Base-by-base conservation (phyloP, 2,329 filamentous ascomycete genomes). In the Bimuria novae-zelandiae region DNA sequence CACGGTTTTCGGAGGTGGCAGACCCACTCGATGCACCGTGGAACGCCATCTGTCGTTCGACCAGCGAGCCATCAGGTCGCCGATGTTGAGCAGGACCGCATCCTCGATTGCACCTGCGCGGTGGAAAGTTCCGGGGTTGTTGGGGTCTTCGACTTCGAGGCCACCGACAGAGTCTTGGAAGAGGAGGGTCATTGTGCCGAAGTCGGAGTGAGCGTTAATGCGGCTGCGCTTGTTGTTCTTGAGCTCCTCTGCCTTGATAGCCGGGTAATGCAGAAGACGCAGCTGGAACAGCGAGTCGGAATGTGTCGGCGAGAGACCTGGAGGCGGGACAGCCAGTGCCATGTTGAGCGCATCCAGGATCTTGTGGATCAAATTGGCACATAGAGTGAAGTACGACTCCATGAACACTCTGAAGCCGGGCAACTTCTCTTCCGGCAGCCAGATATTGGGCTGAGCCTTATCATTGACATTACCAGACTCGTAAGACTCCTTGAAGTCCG, bases 181-280 rank as follows among this genome's bases (percentile, higher is more conserved):
- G 1, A 78, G 64, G 8, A 77, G 56, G 3, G 76, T 78, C 35
- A 77, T 55, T 1, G 69, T 70, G 7, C 75, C 75, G 55, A 75
- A 77, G 54, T 77, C 76, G 1, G 71, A 75, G 45, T 79, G 77
- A 1, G 76, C 74, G 14, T 71, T 67, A 44, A 77, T 77, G 3
- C 76, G 63, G n/a, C 46, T 54, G 2, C 67, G 60, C 2, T 61
- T 62, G 7, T 59, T 43, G 1, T 53, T 14, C 2, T 21, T 14
- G 7, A 77, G 60, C n/a, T 73, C 56, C 1, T 47, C 37, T 1
- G 62, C 60, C 0, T 62, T 51, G 7, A 76, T 54, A 5, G 72
- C 46, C 1, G 75, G 75, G 54, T 78, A 77, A 53, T 77, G 75
- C 17, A 76, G 60, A 1, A 77, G 47, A 6, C 71, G 64, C 3